These are phyloP conservation scores for Cylindrotheca closterium DNA, from an alignment of 108 stramenopile genomes.

Conservation along the genomic window DNA sequence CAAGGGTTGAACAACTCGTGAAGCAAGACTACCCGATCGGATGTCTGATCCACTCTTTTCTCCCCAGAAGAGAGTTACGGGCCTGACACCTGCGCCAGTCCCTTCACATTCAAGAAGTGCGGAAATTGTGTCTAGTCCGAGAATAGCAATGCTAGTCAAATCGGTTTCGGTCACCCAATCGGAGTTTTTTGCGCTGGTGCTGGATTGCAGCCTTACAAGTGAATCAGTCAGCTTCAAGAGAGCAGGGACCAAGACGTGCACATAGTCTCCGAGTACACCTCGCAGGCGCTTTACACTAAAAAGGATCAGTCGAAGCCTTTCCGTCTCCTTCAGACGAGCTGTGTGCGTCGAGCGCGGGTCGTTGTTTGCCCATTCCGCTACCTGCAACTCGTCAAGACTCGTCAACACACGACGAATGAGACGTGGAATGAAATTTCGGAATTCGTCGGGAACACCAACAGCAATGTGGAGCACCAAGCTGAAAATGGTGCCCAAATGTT, in stretches of 20 bases:
- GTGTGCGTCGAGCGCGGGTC: conserved; percentile 6
- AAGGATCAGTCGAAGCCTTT: conserved; percentile 69
- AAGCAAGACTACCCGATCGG: conserved; percentile 52
- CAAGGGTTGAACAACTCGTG: conserved; percentile 80
- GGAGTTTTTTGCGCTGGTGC: conserved; percentile 3
- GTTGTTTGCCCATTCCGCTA: conserved; percentile 50
- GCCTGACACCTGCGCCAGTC: conserved; percentile 15
- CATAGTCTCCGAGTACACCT: conserved; percentile 68
- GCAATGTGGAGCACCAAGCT: conserved; percentile 84
- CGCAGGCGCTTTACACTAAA: conserved; percentile 60
- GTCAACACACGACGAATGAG: conserved; percentile 67
- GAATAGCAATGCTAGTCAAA: conserved; percentile 26
- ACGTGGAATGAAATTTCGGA: conserved; percentile 71
- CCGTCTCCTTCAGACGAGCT: conserved; percentile 27
- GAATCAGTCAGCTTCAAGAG: conserved; percentile 78
- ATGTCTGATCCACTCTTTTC: conserved; percentile 30
- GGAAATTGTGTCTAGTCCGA: conserved; percentile 64
- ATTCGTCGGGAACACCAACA: conserved; percentile 80
- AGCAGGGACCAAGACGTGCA: conserved; percentile 84
- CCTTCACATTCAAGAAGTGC: conserved; percentile 52
- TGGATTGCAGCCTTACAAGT: conserved; percentile 37
- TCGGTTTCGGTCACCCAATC: conserved; percentile 31
- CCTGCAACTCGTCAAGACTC: conserved; percentile 64
- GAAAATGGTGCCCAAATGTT: conserved; percentile 86
- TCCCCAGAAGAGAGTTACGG: conserved; percentile 30